Evolutionary conservation across 2,329 filamentous ascomycete species (phyloP), one percentile per base, ranked within the genome.

Genomic region (Podosphaera fusca): DNA sequence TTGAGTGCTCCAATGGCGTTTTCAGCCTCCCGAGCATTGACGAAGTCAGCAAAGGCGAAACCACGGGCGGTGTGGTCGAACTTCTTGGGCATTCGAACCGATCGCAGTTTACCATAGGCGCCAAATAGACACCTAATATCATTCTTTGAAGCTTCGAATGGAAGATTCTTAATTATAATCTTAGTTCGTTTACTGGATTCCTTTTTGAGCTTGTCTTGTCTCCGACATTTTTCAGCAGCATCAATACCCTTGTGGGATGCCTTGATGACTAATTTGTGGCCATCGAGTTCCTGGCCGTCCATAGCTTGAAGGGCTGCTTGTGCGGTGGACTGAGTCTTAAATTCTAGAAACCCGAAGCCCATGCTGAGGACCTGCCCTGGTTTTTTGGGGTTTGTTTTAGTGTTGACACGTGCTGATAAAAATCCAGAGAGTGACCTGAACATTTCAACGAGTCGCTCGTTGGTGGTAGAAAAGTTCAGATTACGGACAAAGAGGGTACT

Each of bases 121-220:
- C 85, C 81, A 68, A 96, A 89, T 47, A 96, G 75, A 56, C 84
- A 75, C 61, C 87, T 80, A 58, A 98, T 77, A 68, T 98, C 92
- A 70, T 94, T 92, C 74, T 95, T 95, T 56, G 82, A 84, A 54
- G 86, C 84, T 73, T 96, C 87, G 73, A 98, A 98, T 29, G 92
- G 90, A 70, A 98, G 73, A 73, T 98, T 98, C 75, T 96, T 98
- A 74, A 98, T 84, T 70, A 96, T 83, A 67, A 98, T 84, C 76
- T 96, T 96, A 53, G 89, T 95, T 63, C 81, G 79, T 67, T 82
- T 80, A 14, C 78, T 78, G 31, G 85, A 81, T 55, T 79, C 72
- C 70, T 90, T 94, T 75, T 88, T 94, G 55, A 84, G 81, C 61
- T 78, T 80, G 66, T 96, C 88, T 62, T 90, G 84, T 63, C 83